These are phyloP conservation scores for Tolypocladium album DNA, from an alignment of 2,329 filamentous ascomycete species.

Conservation along the genomic window DNA sequence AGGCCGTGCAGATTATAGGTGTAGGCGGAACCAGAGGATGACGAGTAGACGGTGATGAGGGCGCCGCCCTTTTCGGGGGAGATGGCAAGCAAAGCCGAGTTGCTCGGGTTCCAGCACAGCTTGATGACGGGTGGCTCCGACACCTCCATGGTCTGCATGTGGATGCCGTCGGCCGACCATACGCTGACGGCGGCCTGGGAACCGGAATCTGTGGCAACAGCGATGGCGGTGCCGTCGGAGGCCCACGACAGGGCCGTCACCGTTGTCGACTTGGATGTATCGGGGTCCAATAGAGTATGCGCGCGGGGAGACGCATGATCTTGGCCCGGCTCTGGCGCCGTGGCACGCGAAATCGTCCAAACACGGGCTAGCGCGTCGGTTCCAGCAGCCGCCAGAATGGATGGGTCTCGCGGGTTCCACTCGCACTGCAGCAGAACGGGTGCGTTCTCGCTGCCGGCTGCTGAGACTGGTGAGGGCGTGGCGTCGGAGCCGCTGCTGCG, in stretches of 20 bases:
- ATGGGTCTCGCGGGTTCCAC: conserved; percentile 56
- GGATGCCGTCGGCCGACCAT: conserved; percentile 42
- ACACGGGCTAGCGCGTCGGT: conserved; percentile 61
- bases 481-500: conserved; percentile 16
- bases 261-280: conserved; percentile 38
- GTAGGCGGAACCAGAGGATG: conserved; percentile 29
- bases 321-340: conserved; percentile 27
- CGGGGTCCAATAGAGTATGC: conserved; percentile 39
- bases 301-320: conserved; percentile 29
- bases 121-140: conserved; percentile 52
- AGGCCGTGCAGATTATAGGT: conserved; percentile 39
- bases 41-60: conserved; percentile 44
- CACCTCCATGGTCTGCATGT: conserved; percentile 42
- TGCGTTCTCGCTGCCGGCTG: conserved; percentile 35
- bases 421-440: conserved; percentile 57
- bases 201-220: conserved; percentile 45
- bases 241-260: conserved; percentile 53
- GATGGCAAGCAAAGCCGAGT: conserved; percentile 44
- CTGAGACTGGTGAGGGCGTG: conserved; percentile 26
- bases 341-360: conserved; percentile 51
- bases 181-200: conserved; percentile 42
- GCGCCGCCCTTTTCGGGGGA: conserved; percentile 43
- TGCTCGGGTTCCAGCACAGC: conserved; percentile 48
- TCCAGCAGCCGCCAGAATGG: conserved; percentile 55
- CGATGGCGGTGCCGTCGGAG: conserved; percentile 42